Base-by-base conservation (phyloP, 129 eudicot species). In the Centrapalus pauciflorus region DNA sequence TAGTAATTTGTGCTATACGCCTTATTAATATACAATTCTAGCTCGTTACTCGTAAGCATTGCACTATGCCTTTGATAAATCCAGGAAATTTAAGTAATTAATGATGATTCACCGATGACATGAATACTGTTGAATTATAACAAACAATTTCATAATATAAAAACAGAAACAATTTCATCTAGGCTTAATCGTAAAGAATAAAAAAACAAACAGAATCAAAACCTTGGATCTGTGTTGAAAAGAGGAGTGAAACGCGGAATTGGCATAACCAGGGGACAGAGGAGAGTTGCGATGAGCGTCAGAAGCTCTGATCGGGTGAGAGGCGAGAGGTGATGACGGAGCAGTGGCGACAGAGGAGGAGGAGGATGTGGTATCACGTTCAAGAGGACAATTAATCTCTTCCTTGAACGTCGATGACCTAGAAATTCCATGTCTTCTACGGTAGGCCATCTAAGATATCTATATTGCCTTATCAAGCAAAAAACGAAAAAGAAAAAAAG, bases 371-470 rank as follows among this genome's bases (percentile, higher is more conserved):
- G 41, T 43, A 16, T 62, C 40, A 9, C 60, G 34, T 5, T 37
- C 14, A 2, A 56, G 64, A 27, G 63, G 55, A 49, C 23, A 38
- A 35, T 48, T 26, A 37, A 24, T 17, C 61, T 60, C 70, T 62
- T 72, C 77, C 29, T 72, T 72, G n/a, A 72, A 68, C 20, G 73
- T 68, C 6, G 73, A 68, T 52, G 64, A 68, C 28, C 78, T 64
- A 20, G 66, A 24, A 28, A 73, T 29, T 14, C 78, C 78, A 28
- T 64, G 65, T 24, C 65, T 56, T 52, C 72, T 55, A 21, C 72
- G 72, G 23, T 46, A 73, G 17, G 66, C 78, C 78, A 72, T 71
- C 5, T 46, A 73, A 17, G 66, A 72, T 72, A 72, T 71, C 5
- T 3, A 61, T 40, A 27, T 27, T 1, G 26, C 1, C 3, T 30